Evolutionary conservation across 176 grass and related monocot species (phyloP).

Genomic region (Aegilops longissima): DNA sequence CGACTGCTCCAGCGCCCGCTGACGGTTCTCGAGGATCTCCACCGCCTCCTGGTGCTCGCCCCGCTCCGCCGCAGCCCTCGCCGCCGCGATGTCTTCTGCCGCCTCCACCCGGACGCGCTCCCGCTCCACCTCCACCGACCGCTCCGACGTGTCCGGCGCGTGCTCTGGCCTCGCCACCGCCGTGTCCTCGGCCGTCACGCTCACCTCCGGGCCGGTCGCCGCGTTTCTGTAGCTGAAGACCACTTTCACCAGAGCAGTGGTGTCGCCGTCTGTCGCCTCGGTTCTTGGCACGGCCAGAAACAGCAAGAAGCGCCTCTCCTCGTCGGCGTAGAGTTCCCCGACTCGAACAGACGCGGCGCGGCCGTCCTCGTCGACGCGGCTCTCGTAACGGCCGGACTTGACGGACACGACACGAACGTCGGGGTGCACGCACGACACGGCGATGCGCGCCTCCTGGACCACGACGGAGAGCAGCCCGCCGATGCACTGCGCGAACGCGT

Average conservation of each 20-base stretch:
- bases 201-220: not conserved
- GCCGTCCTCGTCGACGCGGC: conserved; percentile 36
- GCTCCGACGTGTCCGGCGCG: not conserved
- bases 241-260: conserved; percentile 36
- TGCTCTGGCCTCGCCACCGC: conserved; percentile 25
- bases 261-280: not conserved
- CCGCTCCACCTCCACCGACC: conserved; percentile 33
- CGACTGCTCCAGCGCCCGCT: conserved; percentile 25
- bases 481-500: conserved; percentile 81
- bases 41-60: conserved; percentile 29
- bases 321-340: conserved; percentile 53
- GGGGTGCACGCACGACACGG: conserved; percentile 5
- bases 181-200: conserved; percentile 25
- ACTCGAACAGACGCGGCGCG: conserved; percentile 27
- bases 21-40: conserved; percentile 37
- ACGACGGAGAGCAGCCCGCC: conserved; percentile 70
- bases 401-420: conserved; percentile 32
- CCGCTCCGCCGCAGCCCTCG: conserved; percentile 29
- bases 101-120: conserved; percentile 36
- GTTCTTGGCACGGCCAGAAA: conserved; percentile 39
- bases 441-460: conserved; percentile 22
- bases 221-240: conserved; percentile 34
- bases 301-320: conserved; percentile 60
- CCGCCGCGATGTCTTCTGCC: conserved; percentile 36
- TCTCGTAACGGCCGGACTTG: conserved; percentile 60